A percentile compares a stretch with the other conserved stretches of the same genome.
Evolutionary conservation across 2,329 filamentous ascomycete species (phyloP).

Genomic region (Nemania diffusa): DNA sequence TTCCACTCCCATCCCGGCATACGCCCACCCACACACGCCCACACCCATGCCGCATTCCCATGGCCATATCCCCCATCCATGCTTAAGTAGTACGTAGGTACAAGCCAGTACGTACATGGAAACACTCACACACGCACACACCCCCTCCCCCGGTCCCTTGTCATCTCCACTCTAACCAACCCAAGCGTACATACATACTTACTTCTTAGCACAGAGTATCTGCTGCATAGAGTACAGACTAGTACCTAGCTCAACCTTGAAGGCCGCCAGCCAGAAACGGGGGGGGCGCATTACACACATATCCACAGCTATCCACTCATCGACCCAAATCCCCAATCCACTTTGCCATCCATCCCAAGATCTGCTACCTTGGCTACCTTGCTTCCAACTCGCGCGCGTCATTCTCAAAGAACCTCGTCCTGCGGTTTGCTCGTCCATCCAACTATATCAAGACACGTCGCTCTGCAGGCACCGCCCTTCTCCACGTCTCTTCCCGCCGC

Average conservation of each 20-base stretch:
- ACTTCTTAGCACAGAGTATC: too few relatives aligned
- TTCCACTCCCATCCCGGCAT: neutral
- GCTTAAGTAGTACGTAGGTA: too few relatives aligned
- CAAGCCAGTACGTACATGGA: neutral
- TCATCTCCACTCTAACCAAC: neutral
- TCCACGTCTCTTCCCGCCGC: conserved; percentile 48
- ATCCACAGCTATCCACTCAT: neutral
- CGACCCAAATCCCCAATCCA: conserved; percentile 14
- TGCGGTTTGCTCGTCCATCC: conserved; percentile 50
- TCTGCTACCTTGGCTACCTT: conserved; percentile 44
- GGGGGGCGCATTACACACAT: conserved; percentile 8
- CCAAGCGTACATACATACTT: neutral
- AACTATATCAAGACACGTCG: conserved; percentile 72
- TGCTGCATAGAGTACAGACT: neutral
- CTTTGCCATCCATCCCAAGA: conserved; percentile 45
- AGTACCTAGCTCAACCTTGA: neutral
- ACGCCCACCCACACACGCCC: neutral
- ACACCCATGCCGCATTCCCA: neutral
- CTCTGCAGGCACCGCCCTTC: conserved; percentile 59
- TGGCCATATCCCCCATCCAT: neutral
- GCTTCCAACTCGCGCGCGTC: conserved; percentile 51
- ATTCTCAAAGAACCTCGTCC: conserved; percentile 43
- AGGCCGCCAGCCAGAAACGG: conserved; percentile 4
- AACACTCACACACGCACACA: neutral
- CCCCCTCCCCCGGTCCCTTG: conserved; percentile 13